phyloP scores from a whole-genome alignment of 2,329 filamentous ascomycete species.

The Chaetomium sp. region DNA sequence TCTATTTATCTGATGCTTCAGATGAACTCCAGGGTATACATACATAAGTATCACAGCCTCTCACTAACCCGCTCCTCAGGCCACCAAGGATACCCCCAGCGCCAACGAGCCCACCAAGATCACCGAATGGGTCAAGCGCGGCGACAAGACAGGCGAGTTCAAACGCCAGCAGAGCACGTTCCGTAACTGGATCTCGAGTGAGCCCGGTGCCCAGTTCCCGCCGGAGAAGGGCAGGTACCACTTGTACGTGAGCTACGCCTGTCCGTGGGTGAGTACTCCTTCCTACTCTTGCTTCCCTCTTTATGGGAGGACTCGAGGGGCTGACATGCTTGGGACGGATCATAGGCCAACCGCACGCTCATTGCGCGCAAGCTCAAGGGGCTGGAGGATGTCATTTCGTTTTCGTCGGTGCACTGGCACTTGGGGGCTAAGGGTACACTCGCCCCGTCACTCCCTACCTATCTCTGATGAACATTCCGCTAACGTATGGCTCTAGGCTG shows the following conservation, averaged over 20 bases:
- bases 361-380: conserved; percentile 91
- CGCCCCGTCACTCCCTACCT: neutral
- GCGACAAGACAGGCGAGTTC: conserved; percentile 85
- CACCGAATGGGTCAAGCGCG: conserved; percentile 79
- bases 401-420: conserved; percentile 90
- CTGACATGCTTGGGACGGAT: neutral
- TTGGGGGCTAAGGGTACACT: conserved; percentile 60
- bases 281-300: neutral
- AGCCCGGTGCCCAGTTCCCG: conserved; percentile 73
- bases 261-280: conserved; percentile 69
- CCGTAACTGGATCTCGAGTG: conserved; percentile 74
- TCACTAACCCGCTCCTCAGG: conserved; percentile 5
- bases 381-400: conserved; percentile 78
- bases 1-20: neutral
- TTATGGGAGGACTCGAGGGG: neutral
- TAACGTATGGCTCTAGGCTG: conserved; percentile 59
- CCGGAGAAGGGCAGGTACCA: conserved; percentile 90
- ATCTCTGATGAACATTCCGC: neutral
- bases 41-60: too few species aligned
- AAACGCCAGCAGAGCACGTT: conserved; percentile 85
- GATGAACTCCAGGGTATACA: neutral
- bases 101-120: conserved; percentile 52
- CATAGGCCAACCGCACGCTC: conserved; percentile 72
- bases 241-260: conserved; percentile 91
- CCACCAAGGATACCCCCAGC: conserved; percentile 32